These are phyloP conservation scores for Omphalotus guepiniiformis DNA, from an alignment of 768 basidiomycete genomes.

Conservation along the genomic window DNA sequence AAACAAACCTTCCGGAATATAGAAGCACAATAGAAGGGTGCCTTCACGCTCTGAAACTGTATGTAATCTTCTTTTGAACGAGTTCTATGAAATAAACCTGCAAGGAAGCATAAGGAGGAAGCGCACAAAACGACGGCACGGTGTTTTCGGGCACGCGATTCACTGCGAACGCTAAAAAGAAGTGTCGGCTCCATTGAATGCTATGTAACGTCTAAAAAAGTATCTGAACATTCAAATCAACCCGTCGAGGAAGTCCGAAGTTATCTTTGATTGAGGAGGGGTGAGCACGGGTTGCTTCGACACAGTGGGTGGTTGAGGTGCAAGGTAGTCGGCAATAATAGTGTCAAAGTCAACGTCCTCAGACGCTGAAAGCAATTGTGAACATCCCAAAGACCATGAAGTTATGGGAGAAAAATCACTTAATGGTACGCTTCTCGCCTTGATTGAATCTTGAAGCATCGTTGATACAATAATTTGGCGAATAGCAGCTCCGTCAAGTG, in stretches of 20 bases:
- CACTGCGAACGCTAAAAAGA: too few species aligned
- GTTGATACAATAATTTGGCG: slow-evolving; percentile 62
- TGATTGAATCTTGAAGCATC: slow-evolving; percentile 51
- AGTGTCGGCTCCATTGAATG: not conserved
- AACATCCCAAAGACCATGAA: slow-evolving; percentile 1
- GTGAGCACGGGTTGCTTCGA: slow-evolving; percentile 11
- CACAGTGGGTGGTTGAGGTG: slow-evolving; percentile 18
- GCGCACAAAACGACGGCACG: too few species aligned
- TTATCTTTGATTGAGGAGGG: slow-evolving; percentile 17
- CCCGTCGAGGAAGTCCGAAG: slow-evolving; percentile 38
- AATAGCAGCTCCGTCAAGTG: slow-evolving; percentile 61
- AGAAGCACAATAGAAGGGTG: too few species aligned
- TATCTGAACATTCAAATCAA: slow-evolving; percentile 23
- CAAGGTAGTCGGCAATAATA: slow-evolving; percentile 70
- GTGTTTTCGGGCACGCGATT: too few species aligned
- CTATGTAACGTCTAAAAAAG: not conserved
- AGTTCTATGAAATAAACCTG: too few species aligned
- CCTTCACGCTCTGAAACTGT: too few species aligned
- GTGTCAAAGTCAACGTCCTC: slow-evolving; percentile 62
- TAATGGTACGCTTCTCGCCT: slow-evolving; percentile 47
- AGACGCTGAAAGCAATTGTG: slow-evolving; percentile 22
- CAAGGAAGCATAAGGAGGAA: too few species aligned
- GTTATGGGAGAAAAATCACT: slow-evolving; percentile 3
- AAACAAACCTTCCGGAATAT: too few species aligned
- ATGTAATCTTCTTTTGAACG: too few species aligned